Evolutionary conservation across 768 basidiomycete species (phyloP), one percentile per base, ranked within the genome.

Genomic region (Lentinus brumalis): DNA sequence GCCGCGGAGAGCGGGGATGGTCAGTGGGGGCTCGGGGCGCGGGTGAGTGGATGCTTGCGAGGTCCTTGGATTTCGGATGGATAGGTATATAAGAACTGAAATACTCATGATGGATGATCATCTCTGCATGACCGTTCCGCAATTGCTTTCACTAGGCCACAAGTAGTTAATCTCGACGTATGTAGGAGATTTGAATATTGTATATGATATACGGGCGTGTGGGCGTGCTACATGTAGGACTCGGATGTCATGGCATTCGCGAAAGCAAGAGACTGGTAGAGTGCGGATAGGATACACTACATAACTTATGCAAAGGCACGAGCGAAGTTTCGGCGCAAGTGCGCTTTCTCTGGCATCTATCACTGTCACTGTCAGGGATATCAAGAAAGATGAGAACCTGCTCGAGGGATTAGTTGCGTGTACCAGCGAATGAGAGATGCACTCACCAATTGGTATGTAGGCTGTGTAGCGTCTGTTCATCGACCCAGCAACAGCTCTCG

Each of bases 401-500:
- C 21, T 26, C 21, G 21, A n/a, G 21, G 21, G 21, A 11, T 35
- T 35, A 3, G 35, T 35, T 35, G 35, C 35, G 21, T 35, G 1
- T 11, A 35, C 11, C 1, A 11, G 35, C 7, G 35, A 35, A 11
- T 11, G 35, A 6, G 21, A 49, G 29, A 35, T 35, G 35, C 7
- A 35, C 35, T 35, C 35, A 35, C 35, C 11, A 11, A 35, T 9
- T 26, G 46, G 9, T 18, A 21, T 18, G 26, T 4, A 16, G 11
- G 40, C 46, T 21, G 7, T 15, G 14, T 18, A 26, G 16, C 14
- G n/a, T 6, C 21, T 2, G 30, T 18, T 47, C 50, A 63, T 44
- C 66, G 52, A 9, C 72, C 71, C 63, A 86, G 69, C 41, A 61
- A 26, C 53, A 85, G 64, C 59, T 79, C 74, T 50, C 83, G 73